Base-by-base conservation (phyloP, 2,329 filamentous ascomycete genomes). In the Fusarium lyarnte region DNA sequence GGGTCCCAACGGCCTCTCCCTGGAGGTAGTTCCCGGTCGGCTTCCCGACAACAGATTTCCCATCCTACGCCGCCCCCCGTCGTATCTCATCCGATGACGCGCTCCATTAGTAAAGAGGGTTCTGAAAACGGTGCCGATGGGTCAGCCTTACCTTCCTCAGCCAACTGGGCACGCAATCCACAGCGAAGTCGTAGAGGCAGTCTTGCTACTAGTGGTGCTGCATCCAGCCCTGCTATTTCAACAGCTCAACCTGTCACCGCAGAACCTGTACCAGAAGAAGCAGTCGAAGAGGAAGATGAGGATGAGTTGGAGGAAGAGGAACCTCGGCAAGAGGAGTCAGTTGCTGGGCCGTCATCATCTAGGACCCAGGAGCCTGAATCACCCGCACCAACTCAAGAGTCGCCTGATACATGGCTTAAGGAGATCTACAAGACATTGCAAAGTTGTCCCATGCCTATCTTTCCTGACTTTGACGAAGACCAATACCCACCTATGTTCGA, bases 81-180 rank as follows among this genome's bases (percentile, higher is more conserved):
- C 2, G 75, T 75, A 17, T 84, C 88, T 8, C 89, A 91, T 73
- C 83, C 88, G n/a, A 94, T 96, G 92, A 87, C 87, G 36, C 88
- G 93, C 42, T 91, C 94, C 68, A 86, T 88, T n/a, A 95, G 92
- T 81, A 94, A 93, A 78, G 93, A 97, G 66, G 91, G 89, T 14
- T 90, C 92, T 1, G 89, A 92, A 61, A 88, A 86, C 76, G 90
- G 88, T n/a, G 88, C 87, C 25, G 95, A 98, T 78, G 91, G 92
- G 6, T 94, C 96, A 42, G 96, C 94, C n/a, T 85, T 99, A 45
- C 97, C 96, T 5, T 94, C 95, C 3, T 94, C 95, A 7, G 96
- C 95, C 8, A 98, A 92, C 78, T 99, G 96, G 96, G 96, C 95
- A 84, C 85, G 90, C 79, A 89, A 91, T 78, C 85, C 91, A 63